Percentiles rank a stretch among this genome's conserved stretches.
Evolutionary conservation across 2,329 filamentous ascomycete genomes (phyloP).

Genomic region (Aspergillus sergii): DNA sequence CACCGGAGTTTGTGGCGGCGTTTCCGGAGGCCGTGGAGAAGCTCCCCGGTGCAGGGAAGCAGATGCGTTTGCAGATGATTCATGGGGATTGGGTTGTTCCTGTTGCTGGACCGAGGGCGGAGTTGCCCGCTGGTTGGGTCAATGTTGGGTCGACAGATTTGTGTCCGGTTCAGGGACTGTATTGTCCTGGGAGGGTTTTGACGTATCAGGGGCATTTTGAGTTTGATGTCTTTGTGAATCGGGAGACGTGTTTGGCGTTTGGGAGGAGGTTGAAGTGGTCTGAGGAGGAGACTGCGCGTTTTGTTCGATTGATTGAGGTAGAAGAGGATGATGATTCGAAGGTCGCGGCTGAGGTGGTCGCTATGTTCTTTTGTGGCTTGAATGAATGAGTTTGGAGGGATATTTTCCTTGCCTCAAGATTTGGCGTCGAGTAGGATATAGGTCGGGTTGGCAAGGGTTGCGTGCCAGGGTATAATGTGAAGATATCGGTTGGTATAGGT

Average conservation of each 20-base stretch:
- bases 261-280: slow-evolving; percentile 36
- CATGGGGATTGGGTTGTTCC: slow-evolving; percentile 36
- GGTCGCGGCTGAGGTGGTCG: slow-evolving; percentile 35
- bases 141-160: slow-evolving; percentile 23
- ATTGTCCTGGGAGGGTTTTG: slow-evolving; percentile 22
- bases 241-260: slow-evolving; percentile 26
- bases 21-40: background rate
- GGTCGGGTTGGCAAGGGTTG: background rate
- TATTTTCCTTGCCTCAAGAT: too few relatives aligned
- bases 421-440: background rate
- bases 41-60: background rate
- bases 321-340: slow-evolving; percentile 34
- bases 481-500: background rate
- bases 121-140: slow-evolving; percentile 22
- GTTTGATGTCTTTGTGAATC: slow-evolving; percentile 26
- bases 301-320: slow-evolving; percentile 25
- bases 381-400: background rate
- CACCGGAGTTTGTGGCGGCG: slow-evolving; percentile 13
- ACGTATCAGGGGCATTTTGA: slow-evolving; percentile 32
- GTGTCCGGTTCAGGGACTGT: slow-evolving; percentile 29
- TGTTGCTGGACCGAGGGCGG: background rate
- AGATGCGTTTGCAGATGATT: slow-evolving; percentile 36
- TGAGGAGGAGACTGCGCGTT: slow-evolving; percentile 13
- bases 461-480: background rate
- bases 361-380: slow-evolving; percentile 33